Conservation (phyloP, 164 flowering plant genomes). For the Houttuynia cordata region DNA sequence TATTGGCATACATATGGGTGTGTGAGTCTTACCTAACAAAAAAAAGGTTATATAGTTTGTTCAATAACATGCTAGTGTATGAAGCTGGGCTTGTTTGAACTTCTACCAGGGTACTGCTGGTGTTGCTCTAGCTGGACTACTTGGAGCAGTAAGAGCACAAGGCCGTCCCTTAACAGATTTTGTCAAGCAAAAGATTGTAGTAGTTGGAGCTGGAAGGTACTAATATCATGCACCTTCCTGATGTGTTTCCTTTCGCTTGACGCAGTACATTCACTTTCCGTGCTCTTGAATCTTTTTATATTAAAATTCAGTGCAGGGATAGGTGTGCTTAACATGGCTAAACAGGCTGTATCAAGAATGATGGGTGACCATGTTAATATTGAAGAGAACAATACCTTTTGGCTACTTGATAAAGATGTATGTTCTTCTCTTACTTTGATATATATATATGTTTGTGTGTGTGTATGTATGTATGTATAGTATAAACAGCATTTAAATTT, state of each 20-base stretch:
- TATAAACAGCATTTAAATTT: too few relatives aligned
- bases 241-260: neutral
- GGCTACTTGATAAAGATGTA: constrained; percentile 85
- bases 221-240: neutral
- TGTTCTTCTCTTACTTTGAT: constrained; percentile 3
- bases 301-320: constrained; percentile 88
- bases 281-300: constrained; percentile 8
- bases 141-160: constrained; percentile 96
- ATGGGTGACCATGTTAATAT: constrained; percentile 28
- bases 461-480: too few relatives aligned
- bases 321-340: constrained; percentile 81
- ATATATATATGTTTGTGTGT: neutral
- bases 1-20: too few relatives aligned
- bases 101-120: constrained; percentile 91
- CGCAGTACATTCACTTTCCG: neutral
- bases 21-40: too few relatives aligned
- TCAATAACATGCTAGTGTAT: neutral
- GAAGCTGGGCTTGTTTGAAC: constrained; percentile 1
- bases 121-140: constrained; percentile 92
- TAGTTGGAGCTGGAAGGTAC: constrained; percentile 99
- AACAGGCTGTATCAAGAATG: constrained; percentile 69
- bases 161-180: constrained; percentile 80
- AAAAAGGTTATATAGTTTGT: neutral
- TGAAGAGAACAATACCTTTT: constrained; percentile 42
- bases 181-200: constrained; percentile 88